Percentiles rank a stretch among this genome's conserved stretches.
Evolutionary conservation across 179 eudicot genomes (phyloP).

Genomic region (Spinacia oleracea): DNA sequence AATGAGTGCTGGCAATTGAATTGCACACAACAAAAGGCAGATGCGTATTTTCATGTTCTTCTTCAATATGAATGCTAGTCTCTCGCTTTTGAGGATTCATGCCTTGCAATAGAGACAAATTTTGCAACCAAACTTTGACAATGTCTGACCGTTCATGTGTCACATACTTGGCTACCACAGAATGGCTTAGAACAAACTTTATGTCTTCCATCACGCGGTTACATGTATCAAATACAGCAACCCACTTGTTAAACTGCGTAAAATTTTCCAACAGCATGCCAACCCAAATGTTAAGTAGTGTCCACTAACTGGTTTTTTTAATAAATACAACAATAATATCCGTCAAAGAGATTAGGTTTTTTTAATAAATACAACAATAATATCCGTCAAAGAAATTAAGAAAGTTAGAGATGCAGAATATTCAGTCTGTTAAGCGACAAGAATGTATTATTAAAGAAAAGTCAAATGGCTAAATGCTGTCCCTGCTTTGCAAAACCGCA

Average conservation of each 20-base stretch:
- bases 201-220: constrained; percentile 84
- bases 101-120: constrained; percentile 86
- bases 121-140: constrained; percentile 67
- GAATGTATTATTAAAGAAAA: neutral
- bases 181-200: constrained; percentile 85
- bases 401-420: neutral
- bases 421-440: neutral
- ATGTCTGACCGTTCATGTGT: constrained; percentile 62
- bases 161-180: constrained; percentile 65
- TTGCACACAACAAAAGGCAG: constrained; percentile 76
- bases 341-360: neutral
- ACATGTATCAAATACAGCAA: constrained; percentile 64
- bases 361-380: neutral
- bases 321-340: neutral
- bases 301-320: neutral
- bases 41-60: constrained; percentile 74
- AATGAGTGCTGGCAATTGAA: constrained; percentile 66
- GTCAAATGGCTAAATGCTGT: neutral
- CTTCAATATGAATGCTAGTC: constrained; percentile 84
- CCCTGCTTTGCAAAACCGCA: neutral
- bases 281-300: neutral
- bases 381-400: neutral
- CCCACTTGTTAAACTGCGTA: constrained; percentile 83
- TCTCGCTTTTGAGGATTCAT: constrained; percentile 90
- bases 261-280: constrained; percentile 10